phyloP scores from a whole-genome alignment of 2,329 filamentous ascomycete species.

The Thyridium curvatum region DNA sequence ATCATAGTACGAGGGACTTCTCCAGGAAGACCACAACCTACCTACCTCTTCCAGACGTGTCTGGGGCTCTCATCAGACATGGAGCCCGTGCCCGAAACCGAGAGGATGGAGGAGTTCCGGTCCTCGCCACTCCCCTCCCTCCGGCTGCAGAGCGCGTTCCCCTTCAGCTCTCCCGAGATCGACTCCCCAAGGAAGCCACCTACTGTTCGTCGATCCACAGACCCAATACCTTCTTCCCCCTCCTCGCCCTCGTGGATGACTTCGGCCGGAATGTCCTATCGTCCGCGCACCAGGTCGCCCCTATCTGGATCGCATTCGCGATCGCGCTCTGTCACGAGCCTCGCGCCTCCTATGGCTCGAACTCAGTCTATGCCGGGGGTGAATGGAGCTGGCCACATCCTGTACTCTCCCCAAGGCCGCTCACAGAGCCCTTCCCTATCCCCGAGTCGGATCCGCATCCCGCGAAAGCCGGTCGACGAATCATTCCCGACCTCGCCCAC shows the following conservation, averaged over 20 bases:
- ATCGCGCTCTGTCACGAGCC: conserved; percentile 51
- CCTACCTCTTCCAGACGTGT: no score
- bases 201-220: conserved; percentile 51
- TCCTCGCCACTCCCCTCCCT: conserved; percentile 49
- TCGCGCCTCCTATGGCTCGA: conserved; percentile 51
- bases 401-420: conserved; percentile 46
- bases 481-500: conserved; percentile 51
- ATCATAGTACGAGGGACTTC: no score
- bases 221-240: conserved; percentile 48
- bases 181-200: conserved; percentile 44
- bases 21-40: no score
- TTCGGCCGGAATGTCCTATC: conserved; percentile 43
- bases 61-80: no score
- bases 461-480: conserved; percentile 54
- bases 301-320: conserved; percentile 50
- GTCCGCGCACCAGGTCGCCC: conserved; percentile 57
- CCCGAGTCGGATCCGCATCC: conserved; percentile 43
- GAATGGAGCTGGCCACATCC: conserved; percentile 51
- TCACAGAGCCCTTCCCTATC: conserved; percentile 49
- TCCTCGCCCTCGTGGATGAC: conserved; percentile 43
- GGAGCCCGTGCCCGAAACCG: conserved; percentile 63
- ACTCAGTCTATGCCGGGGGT: conserved; percentile 60
- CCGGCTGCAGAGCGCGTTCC: conserved; percentile 36
- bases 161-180: conserved; percentile 22
- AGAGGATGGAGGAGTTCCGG: conserved; percentile 61